phyloP scores from a whole-genome alignment of 1,284 basidiomycete genomes.

The Termitomyces sp. region DNA sequence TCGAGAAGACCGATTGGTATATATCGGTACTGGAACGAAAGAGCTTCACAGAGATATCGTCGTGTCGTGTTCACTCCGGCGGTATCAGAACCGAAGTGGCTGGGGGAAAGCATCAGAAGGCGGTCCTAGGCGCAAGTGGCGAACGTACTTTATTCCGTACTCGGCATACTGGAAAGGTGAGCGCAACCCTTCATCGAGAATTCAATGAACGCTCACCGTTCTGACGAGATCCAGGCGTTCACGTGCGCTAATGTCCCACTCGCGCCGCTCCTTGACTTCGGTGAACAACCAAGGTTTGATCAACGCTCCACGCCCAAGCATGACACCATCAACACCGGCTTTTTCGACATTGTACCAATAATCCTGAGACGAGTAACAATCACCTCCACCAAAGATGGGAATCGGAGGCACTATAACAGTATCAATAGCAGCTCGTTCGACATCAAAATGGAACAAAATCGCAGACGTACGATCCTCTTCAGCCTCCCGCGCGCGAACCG shows the following conservation, averaged over 20 bases:
- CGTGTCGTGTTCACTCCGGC: slow-evolving; percentile 90
- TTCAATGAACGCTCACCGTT: slow-evolving; percentile 45
- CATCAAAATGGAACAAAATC: neutral
- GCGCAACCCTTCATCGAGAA: neutral
- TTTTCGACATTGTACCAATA: slow-evolving; percentile 78
- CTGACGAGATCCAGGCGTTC: slow-evolving; percentile 88
- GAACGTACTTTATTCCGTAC: slow-evolving; percentile 58
- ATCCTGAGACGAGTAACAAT: slow-evolving; percentile 84
- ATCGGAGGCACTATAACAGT: slow-evolving; percentile 63
- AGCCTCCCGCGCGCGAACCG: slow-evolving; percentile 72
- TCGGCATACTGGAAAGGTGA: slow-evolving; percentile 60
- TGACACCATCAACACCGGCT: slow-evolving; percentile 87
- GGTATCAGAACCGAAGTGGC: slow-evolving; percentile 90
- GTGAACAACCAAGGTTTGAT: slow-evolving; percentile 99
- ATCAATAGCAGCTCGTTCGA: slow-evolving; percentile 4
- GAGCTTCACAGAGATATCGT: slow-evolving; percentile 90
- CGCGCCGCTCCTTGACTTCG: slow-evolving; percentile 86
- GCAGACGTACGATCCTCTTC: slow-evolving; percentile 65
- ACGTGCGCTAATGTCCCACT: slow-evolving; percentile 92
- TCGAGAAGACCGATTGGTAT: slow-evolving; percentile 94
- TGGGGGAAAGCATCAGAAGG: slow-evolving; percentile 22
- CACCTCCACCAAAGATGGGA: slow-evolving; percentile 95
- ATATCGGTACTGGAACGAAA: slow-evolving; percentile 95
- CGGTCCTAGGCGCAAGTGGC: slow-evolving; percentile 1
- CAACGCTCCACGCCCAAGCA: slow-evolving; percentile 91